phyloP scores from a whole-genome alignment of 768 basidiomycete species.

The Amanita fuliginea region DNA sequence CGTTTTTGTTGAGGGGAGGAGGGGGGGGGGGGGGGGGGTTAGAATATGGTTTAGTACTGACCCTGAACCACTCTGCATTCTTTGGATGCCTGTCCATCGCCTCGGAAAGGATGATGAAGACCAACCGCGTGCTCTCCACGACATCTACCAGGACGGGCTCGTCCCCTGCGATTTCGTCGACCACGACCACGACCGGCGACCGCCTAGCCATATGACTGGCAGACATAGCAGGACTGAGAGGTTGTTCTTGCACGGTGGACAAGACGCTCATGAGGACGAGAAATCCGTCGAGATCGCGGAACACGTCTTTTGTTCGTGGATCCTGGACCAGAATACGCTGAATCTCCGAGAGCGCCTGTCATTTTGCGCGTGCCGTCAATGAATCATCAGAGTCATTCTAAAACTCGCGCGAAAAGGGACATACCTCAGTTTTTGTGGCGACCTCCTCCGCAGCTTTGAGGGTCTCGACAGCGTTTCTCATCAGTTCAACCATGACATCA shows the following conservation, averaged over 20 bases:
- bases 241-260: constrained; percentile 37
- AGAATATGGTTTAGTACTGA: constrained; percentile 22
- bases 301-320: constrained; percentile 55
- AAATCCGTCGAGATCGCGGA: constrained; percentile 77
- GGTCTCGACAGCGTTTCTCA: constrained; percentile 60
- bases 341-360: constrained; percentile 55
- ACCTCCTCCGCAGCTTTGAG: constrained; percentile 36
- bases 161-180: constrained; percentile 11
- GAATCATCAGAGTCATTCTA: too few species aligned
- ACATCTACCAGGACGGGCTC: constrained; percentile 25
- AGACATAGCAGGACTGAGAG: constrained; percentile 10
- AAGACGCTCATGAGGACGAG: constrained; percentile 63
- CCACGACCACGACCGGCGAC: constrained; percentile 11
- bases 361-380: background rate
- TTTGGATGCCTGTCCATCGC: constrained; percentile 42
- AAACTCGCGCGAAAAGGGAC: constrained; percentile 12
- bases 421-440: constrained; percentile 29
- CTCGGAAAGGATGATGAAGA: constrained; percentile 55
- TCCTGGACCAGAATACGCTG: constrained; percentile 60
- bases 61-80: constrained; percentile 61
- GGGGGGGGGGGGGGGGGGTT: too few species aligned
- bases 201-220: background rate
- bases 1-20: background rate
- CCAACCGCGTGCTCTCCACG: constrained; percentile 45
- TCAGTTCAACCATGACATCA: constrained; percentile 60